Conservation (phyloP, 495 filamentous ascomycete species). For the Immersiella caudata region DNA sequence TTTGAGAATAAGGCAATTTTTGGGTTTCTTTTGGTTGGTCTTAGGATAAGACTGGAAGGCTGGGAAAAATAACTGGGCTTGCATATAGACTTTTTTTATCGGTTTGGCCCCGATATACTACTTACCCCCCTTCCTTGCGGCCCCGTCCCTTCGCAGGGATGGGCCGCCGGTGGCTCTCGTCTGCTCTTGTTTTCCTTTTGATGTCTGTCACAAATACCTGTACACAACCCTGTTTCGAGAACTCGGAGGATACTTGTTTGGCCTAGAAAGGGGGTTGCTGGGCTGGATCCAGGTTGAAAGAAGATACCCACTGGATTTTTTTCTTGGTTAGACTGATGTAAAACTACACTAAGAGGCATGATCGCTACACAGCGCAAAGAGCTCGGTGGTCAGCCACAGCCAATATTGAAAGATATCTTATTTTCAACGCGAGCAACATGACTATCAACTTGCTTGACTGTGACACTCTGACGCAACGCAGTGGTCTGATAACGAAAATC, state of each 20-base stretch:
- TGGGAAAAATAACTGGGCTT: slow-evolving; percentile 42
- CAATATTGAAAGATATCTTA: slow-evolving; percentile 9
- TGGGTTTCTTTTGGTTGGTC: slow-evolving; percentile 32
- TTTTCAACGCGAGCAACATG: slow-evolving; percentile 13
- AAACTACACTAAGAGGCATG: slow-evolving; percentile 44
- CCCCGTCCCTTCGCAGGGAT: slow-evolving; percentile 35
- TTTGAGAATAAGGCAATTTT: slow-evolving; percentile 24
- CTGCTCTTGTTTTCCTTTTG: slow-evolving; percentile 8
- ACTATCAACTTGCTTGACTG: not conserved
- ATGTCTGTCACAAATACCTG: slow-evolving; percentile 30
- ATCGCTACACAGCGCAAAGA: slow-evolving; percentile 47
- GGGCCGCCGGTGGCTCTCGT: slow-evolving; percentile 34
- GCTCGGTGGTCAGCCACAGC: slow-evolving; percentile 15
- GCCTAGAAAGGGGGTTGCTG: slow-evolving; percentile 39
- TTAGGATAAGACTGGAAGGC: slow-evolving; percentile 39
- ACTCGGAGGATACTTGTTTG: slow-evolving; percentile 26
- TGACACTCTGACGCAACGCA: not conserved
- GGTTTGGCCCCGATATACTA: slow-evolving; percentile 29
- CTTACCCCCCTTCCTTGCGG: slow-evolving; percentile 7
- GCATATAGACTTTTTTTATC: slow-evolving; percentile 52
- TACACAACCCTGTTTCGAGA: slow-evolving; percentile 34
- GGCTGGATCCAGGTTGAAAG: slow-evolving; percentile 53
- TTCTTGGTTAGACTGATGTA: slow-evolving; percentile 50
- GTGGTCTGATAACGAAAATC: not conserved
- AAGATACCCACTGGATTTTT: slow-evolving; percentile 51